Conservation (phyloP, 208 protist genomes). For the Lotmaria passim region DNA sequence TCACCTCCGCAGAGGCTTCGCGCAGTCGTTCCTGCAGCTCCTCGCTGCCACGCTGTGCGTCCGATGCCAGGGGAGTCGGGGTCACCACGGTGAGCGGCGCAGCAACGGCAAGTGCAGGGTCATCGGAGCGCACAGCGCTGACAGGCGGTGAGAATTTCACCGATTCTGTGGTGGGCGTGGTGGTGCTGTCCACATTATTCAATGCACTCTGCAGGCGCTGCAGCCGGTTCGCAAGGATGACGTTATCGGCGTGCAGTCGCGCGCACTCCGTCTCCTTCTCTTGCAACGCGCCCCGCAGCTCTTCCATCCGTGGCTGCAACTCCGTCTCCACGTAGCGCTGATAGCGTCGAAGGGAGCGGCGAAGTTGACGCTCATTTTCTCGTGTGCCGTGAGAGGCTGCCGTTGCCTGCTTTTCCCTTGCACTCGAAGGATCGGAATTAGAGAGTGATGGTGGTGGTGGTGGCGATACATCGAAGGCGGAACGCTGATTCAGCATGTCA, state of each 20-base stretch:
- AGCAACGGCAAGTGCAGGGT: not conserved
- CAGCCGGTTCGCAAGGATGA: constrained; percentile 8
- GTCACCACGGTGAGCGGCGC: not conserved
- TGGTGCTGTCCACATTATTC: not conserved
- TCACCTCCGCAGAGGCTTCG: constrained; percentile 11
- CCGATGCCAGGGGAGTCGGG: not conserved
- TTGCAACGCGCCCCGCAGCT: not conserved
- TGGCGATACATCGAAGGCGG: not conserved
- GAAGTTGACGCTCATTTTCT: not conserved
- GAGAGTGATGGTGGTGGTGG: not conserved
- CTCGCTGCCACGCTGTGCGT: not conserved
- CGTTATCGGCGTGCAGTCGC: constrained; percentile 18
- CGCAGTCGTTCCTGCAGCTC: not conserved
- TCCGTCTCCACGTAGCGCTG: constrained; percentile 35
- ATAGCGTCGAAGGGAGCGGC: constrained; percentile 24
- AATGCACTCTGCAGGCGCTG: not conserved
- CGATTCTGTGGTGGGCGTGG: not conserved
- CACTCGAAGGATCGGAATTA: not conserved
- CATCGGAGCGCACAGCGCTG: too few species aligned
- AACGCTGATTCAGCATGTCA: not conserved
- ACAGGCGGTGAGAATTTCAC: not conserved
- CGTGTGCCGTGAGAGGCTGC: not conserved
- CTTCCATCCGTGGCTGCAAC: constrained; percentile 10
- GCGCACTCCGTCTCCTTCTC: constrained; percentile 1
- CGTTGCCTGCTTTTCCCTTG: not conserved